These are phyloP conservation scores for Brassica juncea DNA, from an alignment of 345 rosid species.

Conservation along the genomic window DNA sequence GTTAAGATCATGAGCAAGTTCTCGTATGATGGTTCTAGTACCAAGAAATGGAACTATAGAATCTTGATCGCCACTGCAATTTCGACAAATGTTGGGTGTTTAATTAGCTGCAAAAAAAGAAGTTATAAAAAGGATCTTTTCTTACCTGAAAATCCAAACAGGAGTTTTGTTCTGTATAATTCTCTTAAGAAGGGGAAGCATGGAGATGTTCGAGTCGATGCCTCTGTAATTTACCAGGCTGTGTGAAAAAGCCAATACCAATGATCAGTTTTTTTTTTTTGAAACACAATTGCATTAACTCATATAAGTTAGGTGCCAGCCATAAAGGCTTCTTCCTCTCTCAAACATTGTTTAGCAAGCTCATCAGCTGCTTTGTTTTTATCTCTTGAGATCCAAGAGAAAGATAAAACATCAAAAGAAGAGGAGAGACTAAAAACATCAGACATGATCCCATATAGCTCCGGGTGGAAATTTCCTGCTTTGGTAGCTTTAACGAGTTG, in stretches of 20 bases:
- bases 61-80: conserved; percentile 85
- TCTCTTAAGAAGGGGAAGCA: neutral
- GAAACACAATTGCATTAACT: no score
- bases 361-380: no score
- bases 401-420: no score
- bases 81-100: neutral
- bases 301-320: no score
- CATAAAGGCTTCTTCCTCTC: no score
- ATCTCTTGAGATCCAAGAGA: no score
- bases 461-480: no score
- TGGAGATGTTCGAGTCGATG: neutral
- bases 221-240: neutral
- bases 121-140: neutral
- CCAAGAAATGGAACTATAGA: conserved; percentile 81
- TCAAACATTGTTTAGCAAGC: no score
- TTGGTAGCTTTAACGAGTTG: no score
- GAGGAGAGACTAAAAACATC: no score
- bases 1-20: conserved; percentile 69
- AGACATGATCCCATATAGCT: no score
- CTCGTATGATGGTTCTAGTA: conserved; percentile 71
- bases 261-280: no score
- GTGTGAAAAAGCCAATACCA: neutral
- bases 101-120: neutral
- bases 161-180: neutral
- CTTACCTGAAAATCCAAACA: neutral